Base-by-base conservation (phyloP, 2,329 filamentous ascomycete species). In the Rachicladosporium sp. region DNA sequence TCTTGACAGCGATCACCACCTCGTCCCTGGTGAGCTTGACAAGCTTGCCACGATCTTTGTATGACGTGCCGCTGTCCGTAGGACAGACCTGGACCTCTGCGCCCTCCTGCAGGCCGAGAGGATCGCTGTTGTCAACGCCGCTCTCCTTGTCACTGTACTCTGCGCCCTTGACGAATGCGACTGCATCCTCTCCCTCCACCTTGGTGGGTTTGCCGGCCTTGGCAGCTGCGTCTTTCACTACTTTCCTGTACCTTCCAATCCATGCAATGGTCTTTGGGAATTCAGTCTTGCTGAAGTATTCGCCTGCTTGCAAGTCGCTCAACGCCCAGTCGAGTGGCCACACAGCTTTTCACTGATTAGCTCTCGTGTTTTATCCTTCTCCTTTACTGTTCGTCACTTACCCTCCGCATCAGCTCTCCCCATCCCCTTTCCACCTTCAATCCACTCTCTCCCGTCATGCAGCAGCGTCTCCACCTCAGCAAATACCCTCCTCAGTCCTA, bases 1-100 rank as follows among this genome's bases (percentile, higher is more conserved):
- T 53, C 10, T 45, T 44, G 29, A 55, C 37, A 34, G 55, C 52
- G 13, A 58, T 38, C 31, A 57, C 50, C 19, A 51, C 36, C 39
- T 56, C 52, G 29, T 52, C 39, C 13, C 37, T 32, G n/a, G 39
- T 46, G 3, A 50, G 46, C 1, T 49, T 53, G 7, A 55, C 33
- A 10, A 57, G 44, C 35, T 49, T 57, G 33, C 55, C 55, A 29
- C 38, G 15, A 19, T 19, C 15, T 19, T 42, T 37, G 57, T 53
- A n/a, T 52, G 52, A 33, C 53, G 48, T 1, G 41, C 43, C 9
- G 51, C 52, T 19, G 54, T 48, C 15, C 38, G 29, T 40, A 5
- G 34, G 43, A 29, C 15, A 39, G 29, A 43, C 40, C 9, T 40
- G 36, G 29, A 48, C 46, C 27, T 39, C 35, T 8, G 44, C 19